Base-by-base conservation (phyloP, 768 basidiomycete genomes). In the Coprinopsis strossmayeri region DNA sequence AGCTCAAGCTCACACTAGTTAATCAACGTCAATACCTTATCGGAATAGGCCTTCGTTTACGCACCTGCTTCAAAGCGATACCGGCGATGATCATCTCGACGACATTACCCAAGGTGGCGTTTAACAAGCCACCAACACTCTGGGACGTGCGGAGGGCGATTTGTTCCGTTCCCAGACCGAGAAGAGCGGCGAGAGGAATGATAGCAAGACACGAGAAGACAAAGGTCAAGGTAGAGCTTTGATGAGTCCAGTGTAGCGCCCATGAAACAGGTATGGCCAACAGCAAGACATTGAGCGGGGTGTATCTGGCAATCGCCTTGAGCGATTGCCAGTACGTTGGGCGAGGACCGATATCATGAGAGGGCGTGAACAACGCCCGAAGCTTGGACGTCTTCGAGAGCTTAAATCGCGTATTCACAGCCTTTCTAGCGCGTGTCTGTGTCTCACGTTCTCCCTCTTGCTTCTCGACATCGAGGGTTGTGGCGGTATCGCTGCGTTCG, bases 41-140 rank as follows among this genome's bases (percentile, higher is more conserved):
- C 17, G 5, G 15, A 5, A 42, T 45, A 23, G 34, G 2, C 34
- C 12, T 20, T 11, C n/a, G 40, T 28, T 1, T 21, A 55, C 61
- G 15, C 7, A 68, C 68, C 58, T 62, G 54, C 45, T 65, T 62
- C 39, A 73, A 59, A 4, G 71, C 71, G 30, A 72, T 71, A 43
- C 69, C 75, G 51, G 70, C 64, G 28, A 78, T 73, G 50, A 78
- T 76, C 64, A 79, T 64, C 56, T 78, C 76, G 42, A 77, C 71
- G 15, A 75, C 64, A 53, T 78, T 77, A 10, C 77, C 76, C 26
- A 78, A 60, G 0, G 74, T 75, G 2, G 77, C 78, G 49, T 80
- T 78, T 38, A 79, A 59, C n/a, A 80, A 58, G 42, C 77, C 78
- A 46, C 77, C 76, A 13, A 78, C 61, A 30, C 74, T 74, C 50